Conservation (phyloP, 2,329 filamentous ascomycete genomes). For the Botrytis tulipae region DNA sequence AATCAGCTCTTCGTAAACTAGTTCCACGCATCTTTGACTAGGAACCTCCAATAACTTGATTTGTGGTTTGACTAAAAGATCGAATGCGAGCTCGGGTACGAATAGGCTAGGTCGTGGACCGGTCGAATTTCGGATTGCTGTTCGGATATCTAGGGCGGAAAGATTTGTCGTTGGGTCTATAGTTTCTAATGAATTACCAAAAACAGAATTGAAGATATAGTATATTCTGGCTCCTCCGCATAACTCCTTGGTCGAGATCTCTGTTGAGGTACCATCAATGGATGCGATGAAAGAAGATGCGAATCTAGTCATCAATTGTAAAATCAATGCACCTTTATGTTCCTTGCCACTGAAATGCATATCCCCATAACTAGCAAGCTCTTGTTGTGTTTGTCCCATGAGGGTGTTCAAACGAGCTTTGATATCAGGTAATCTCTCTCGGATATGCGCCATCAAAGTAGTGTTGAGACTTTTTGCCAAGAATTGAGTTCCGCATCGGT, state of each 20-base stretch:
- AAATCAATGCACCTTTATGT: constrained; percentile 88
- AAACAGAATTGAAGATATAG: constrained; percentile 47
- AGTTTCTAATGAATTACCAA: constrained; percentile 91
- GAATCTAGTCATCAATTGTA: constrained; percentile 98
- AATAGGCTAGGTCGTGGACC: constrained; percentile 94
- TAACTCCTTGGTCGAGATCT: constrained; percentile 88
- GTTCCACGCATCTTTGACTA: constrained; percentile 92
- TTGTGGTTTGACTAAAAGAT: constrained; percentile 95
- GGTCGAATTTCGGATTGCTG: constrained; percentile 96
- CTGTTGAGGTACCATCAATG: constrained; percentile 96
- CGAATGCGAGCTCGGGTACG: constrained; percentile 95
- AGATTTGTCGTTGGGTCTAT: constrained; percentile 96
- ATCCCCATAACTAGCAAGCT: constrained; percentile 95
- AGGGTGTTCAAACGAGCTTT: constrained; percentile 96
- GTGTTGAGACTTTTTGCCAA: constrained; percentile 92
- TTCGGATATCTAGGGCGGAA: constrained; percentile 90
- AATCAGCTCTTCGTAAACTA: constrained; percentile 98
- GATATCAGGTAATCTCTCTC: constrained; percentile 93
- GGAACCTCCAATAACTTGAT: constrained; percentile 96
- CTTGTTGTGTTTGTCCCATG: constrained; percentile 99
- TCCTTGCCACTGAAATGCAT: constrained; percentile 98
- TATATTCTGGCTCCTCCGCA: constrained; percentile 40
- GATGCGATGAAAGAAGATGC: constrained; percentile 97
- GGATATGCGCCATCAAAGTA: constrained; percentile 94
- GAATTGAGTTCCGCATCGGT: constrained; percentile 88